A percentile compares a stretch with the other conserved stretches of the same genome.
Conservation (phyloP, 2,329 filamentous ascomycete genomes). For the Botrytis cinerea region DNA sequence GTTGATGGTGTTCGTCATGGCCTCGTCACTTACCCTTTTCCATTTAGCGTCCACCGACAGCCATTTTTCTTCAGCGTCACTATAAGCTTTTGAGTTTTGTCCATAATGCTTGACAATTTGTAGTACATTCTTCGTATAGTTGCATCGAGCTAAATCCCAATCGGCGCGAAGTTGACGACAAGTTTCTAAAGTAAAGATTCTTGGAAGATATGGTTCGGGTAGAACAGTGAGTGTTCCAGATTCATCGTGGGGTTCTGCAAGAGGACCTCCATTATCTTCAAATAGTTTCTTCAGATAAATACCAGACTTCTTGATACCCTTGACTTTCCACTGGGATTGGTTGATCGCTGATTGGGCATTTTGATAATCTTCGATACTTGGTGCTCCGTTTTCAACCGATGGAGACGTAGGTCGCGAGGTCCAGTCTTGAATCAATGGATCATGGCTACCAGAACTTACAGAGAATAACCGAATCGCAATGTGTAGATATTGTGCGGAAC, state of each 20-base stretch:
- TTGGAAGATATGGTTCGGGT: background rate
- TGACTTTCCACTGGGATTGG: slow-evolving; percentile 2
- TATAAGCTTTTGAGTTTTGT: background rate
- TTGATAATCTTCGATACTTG: slow-evolving; percentile 13
- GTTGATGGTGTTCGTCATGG: background rate
- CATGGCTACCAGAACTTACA: slow-evolving; percentile 27
- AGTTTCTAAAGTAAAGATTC: background rate
- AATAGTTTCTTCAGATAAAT: slow-evolving; percentile 20
- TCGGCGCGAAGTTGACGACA: slow-evolving; percentile 14
- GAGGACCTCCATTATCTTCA: slow-evolving; percentile 17
- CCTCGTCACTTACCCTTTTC: background rate
- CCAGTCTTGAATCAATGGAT: slow-evolving; percentile 20
- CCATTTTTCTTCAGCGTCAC: slow-evolving; percentile 1
- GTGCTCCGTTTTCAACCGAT: background rate
- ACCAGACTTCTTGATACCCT: slow-evolving; percentile 6
- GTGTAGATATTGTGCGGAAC: slow-evolving; percentile 24
- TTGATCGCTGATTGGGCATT: slow-evolving; percentile 9
- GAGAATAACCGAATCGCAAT: slow-evolving; percentile 25
- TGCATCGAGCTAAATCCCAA: slow-evolving; percentile 14
- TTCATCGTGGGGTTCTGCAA: background rate
- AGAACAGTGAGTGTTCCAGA: background rate
- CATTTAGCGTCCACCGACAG: background rate
- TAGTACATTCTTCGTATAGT: background rate
- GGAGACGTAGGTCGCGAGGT: background rate
- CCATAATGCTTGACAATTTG: background rate